Evolutionary conservation across 371 early-diverging fungal genomes (phyloP).

Genomic region (Mucor racemosus): DNA sequence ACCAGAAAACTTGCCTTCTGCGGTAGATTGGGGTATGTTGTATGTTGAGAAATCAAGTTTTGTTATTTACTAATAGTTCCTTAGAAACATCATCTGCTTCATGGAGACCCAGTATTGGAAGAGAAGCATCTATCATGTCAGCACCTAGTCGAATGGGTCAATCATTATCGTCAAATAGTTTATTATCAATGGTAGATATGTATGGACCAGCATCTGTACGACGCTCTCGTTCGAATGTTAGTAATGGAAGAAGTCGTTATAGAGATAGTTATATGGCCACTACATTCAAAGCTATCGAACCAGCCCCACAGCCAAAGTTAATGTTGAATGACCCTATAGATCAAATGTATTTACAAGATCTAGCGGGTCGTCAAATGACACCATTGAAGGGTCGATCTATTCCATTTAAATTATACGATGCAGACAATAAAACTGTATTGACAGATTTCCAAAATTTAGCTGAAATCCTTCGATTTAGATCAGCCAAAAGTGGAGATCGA

Average conservation of each 20-base stretch:
- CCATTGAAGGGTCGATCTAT: conserved; percentile 26
- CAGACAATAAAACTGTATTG: conserved; percentile 38
- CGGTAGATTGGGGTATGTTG: conserved; percentile 16
- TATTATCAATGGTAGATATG: neutral
- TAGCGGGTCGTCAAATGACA: conserved; percentile 50
- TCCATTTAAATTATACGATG: conserved; percentile 24
- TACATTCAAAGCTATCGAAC: conserved; percentile 51
- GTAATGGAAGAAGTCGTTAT: conserved; percentile 42
- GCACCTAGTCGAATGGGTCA: conserved; percentile 12
- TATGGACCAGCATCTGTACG: conserved; percentile 3
- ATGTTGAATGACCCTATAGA: conserved; percentile 34
- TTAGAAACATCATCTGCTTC: conserved; percentile 4
- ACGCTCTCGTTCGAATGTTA: conserved; percentile 13
- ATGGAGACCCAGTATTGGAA: conserved; percentile 5
- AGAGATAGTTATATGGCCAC: conserved; percentile 49
- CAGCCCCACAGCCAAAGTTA: conserved; percentile 41
- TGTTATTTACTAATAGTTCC: neutral
- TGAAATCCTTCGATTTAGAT: conserved; percentile 64
- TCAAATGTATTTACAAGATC: conserved; percentile 35
- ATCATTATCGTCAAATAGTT: neutral
- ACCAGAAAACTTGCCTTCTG: neutral
- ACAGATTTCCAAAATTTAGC: conserved; percentile 58
- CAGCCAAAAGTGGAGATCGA: conserved; percentile 42
- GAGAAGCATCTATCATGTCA: conserved; percentile 23
- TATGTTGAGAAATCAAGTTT: neutral